Evolutionary conservation across 345 rosid genomes (phyloP).

Genomic region (Erysimum cheiranthoides): DNA sequence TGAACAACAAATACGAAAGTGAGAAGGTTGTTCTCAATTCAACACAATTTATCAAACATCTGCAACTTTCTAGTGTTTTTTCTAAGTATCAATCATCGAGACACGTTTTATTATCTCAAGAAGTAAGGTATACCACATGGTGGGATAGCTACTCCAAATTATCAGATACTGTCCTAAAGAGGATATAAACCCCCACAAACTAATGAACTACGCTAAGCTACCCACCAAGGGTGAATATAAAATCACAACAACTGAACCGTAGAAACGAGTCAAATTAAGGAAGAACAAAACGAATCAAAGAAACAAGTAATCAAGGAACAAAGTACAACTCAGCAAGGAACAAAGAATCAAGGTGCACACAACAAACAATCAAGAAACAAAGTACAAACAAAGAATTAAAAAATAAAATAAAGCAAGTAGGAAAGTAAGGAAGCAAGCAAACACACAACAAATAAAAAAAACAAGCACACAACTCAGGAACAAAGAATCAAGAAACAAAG

Average conservation of each 20-base stretch:
- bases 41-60: slow-evolving; percentile 17
- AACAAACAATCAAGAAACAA: no score
- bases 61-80: background rate
- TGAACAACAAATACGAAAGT: slow-evolving; percentile 41
- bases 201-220: background rate
- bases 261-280: background rate
- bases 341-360: no score
- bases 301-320: no score
- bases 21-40: slow-evolving; percentile 14
- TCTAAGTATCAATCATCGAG: background rate
- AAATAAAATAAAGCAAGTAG: no score
- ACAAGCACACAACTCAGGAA: no score
- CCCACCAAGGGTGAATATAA: background rate
- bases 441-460: no score
- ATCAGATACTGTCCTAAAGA: background rate
- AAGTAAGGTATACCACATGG: background rate
- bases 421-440: no score
- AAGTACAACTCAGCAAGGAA: no score
- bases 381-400: no score
- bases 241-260: background rate
- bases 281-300: no score
- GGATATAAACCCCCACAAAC: slow-evolving; percentile 6
- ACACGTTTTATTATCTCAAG: background rate
- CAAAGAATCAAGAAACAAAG: no score
- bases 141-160: background rate